These are phyloP conservation scores for Camptophora hylomeconis DNA, from an alignment of 2,329 filamentous ascomycete genomes.

Conservation along the genomic window DNA sequence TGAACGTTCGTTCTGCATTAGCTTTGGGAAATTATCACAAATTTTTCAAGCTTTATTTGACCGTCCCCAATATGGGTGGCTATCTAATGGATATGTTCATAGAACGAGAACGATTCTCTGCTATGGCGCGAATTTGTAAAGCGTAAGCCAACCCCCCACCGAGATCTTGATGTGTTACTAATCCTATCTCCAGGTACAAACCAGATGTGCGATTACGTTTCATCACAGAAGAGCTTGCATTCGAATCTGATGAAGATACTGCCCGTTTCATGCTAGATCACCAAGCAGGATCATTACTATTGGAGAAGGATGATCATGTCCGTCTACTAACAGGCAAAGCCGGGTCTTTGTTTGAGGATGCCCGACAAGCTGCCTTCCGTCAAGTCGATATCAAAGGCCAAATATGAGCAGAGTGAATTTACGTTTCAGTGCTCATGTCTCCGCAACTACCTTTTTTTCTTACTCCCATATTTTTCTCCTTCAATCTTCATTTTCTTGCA, in stretches of 20 bases:
- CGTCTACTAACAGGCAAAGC: conserved; percentile 64
- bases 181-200: conserved; percentile 61
- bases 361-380: conserved; percentile 62
- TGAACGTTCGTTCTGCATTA: conserved; percentile 80
- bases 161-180: conserved; percentile 24
- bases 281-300: conserved; percentile 56
- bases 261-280: conserved; percentile 81
- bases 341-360: conserved; percentile 57
- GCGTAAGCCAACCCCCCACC: conserved; percentile 52
- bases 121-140: conserved; percentile 85
- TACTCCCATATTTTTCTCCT: conserved; percentile 8
- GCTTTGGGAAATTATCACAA: conserved; percentile 93
- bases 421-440: conserved; percentile 10
- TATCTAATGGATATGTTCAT: conserved; percentile 99
- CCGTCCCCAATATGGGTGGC: conserved; percentile 90
- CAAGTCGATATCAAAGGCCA: conserved; percentile 96
- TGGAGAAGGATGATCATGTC: conserved; percentile 63
- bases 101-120: conserved; percentile 78
- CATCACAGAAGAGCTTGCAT: conserved; percentile 89
- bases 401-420: conserved; percentile 40
- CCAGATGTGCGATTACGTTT: conserved; percentile 79
- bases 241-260: conserved; percentile 83
- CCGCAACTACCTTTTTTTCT: conserved; percentile 7
- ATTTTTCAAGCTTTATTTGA: conserved; percentile 92
- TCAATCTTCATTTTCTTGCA: conserved; percentile 4